Evolutionary conservation across 371 early-diverging fungal species (phyloP).

Genomic region (Saksenaea oblongispora): DNA sequence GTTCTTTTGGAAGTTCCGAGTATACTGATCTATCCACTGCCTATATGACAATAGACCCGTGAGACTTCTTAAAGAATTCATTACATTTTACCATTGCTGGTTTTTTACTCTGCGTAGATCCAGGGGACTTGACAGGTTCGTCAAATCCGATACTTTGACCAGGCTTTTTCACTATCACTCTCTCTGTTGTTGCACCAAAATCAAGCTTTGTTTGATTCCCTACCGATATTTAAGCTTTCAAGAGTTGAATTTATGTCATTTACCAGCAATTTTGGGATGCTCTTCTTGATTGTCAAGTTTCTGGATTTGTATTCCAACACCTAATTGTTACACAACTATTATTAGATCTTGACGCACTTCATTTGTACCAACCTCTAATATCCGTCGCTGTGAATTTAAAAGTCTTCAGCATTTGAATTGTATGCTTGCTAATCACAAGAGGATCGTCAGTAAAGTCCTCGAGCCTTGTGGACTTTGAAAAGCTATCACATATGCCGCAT

Average conservation of each 20-base stretch:
- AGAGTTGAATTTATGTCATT: neutral
- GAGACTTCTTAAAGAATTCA: neutral
- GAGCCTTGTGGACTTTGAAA: constrained; percentile 56
- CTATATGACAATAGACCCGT: neutral
- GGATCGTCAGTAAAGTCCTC: constrained; percentile 48
- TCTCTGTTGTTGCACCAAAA: neutral
- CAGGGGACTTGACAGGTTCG: neutral
- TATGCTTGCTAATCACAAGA: constrained; percentile 42
- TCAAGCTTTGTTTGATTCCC: neutral
- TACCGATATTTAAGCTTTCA: neutral
- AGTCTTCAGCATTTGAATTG: constrained; percentile 42
- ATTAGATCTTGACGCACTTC: neutral
- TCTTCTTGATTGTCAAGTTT: constrained; percentile 39
- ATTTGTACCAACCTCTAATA: constrained; percentile 46
- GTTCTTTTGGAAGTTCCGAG: constrained; percentile 25
- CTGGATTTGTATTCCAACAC: constrained; percentile 67
- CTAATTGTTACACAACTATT: constrained; percentile 8
- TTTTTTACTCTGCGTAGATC: neutral
- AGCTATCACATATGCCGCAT: constrained; percentile 66
- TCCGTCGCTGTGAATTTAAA: constrained; percentile 54
- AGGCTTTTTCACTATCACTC: neutral
- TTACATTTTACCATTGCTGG: constrained; percentile 14
- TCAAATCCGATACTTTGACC: constrained; percentile 7
- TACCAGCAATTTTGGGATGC: constrained; percentile 3
- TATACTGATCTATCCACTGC: constrained; percentile 23